Conservation (phyloP, 1,139 yeast genomes). For the Magnusiomyces fungicola region DNA sequence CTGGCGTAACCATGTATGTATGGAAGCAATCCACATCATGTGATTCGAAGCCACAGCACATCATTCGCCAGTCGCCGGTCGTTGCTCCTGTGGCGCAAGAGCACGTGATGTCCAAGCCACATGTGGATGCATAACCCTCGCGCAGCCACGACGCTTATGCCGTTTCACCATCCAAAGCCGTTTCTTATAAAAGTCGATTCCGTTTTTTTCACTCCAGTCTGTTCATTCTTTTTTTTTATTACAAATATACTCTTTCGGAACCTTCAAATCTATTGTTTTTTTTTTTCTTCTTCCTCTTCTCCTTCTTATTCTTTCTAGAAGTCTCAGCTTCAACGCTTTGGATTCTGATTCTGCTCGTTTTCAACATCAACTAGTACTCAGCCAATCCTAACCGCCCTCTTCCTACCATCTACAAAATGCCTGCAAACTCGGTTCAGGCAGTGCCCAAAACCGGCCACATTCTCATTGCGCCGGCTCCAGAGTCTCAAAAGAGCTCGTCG, state of each 20-base stretch:
- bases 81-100: neutral
- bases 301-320: neutral
- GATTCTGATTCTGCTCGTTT: too few species aligned
- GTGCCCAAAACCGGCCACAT: too few species aligned
- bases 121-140: too few species aligned
- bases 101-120: conserved; percentile 1
- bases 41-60: too few species aligned
- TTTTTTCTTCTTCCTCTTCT: neutral
- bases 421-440: too few species aligned
- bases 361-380: too few species aligned
- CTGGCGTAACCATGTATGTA: neutral
- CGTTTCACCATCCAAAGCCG: neutral
- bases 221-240: neutral
- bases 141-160: neutral
- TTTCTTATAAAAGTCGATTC: neutral
- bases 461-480: too few species aligned
- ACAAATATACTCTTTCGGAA: neutral
- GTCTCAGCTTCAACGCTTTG: neutral
- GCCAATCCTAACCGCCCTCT: too few species aligned
- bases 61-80: too few species aligned
- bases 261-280: too few species aligned
- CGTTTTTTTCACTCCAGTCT: neutral
- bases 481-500: too few species aligned
- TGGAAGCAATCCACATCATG: neutral
- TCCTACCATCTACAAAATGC: too few species aligned